Evolutionary conservation across 306 rosid species (phyloP), one percentile per base, ranked within the genome.

Genomic region (Astragalus membranaceus): DNA sequence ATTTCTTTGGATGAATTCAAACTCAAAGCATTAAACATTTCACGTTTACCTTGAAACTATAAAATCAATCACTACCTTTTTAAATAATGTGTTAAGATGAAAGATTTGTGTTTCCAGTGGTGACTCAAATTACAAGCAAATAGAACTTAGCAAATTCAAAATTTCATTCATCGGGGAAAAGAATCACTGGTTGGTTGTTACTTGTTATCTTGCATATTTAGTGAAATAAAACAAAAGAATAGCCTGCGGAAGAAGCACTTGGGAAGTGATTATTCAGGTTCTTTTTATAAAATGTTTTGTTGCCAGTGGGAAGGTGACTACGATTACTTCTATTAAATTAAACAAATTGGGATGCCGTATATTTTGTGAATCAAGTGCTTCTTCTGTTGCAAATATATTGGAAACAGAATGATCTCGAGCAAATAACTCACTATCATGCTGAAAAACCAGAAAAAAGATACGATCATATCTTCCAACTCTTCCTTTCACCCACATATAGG

Each of bases 1-100:
- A 70, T 26, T 59, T 63, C 59, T 53, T 52, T 75, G 54, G 36
- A 67, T 49, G 13, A 70, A 61, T 60, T 80, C 53, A 29, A 70
- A 61, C 54, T 80, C 58, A 29, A 11, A 64, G 43, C 58, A 10
- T 50, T 51, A 43, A 33, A 62, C 12, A 50, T 64, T 68, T 60
- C 48, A 44, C 6, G 13, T 37, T 8, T 75, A 14, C 63, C 15
- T 64, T 36, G 65, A 72, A 57, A 67, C 44, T 48, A 62, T 68
- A 48, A 63, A 51, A 67, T 67, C 64, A 67, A 67, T 6, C 62
- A 36, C 7, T 26, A 2, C 30, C 7, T 33, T 63, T 61, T 41
- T 53, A 17, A 65, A 15, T 35, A 63, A 49, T 14, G 51, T 26
- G 51, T 26, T 7, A 23, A 8, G 42, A 48, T 37, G 43, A 52